phyloP scores from a whole-genome alignment of 495 filamentous ascomycete species.

The Choiromyces venosus region DNA sequence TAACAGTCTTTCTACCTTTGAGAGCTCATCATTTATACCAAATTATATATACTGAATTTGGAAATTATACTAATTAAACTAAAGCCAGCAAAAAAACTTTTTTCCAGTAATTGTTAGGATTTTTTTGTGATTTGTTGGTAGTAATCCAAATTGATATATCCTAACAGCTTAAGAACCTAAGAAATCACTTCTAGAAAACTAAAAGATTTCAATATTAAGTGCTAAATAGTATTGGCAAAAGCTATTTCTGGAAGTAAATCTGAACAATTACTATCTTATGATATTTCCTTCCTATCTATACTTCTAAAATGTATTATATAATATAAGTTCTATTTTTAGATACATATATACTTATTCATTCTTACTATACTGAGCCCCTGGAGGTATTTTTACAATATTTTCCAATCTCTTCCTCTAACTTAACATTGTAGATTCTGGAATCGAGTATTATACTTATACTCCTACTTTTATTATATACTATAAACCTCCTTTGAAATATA shows the following conservation, averaged over 20 bases:
- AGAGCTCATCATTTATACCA: too few species aligned
- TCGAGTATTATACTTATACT: neutral
- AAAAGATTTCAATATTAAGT: neutral
- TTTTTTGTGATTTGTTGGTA: neutral
- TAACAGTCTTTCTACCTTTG: too few species aligned
- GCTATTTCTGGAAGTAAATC: neutral
- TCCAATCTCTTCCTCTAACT: neutral
- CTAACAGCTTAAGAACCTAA: conserved; percentile 1
- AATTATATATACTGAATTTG: too few species aligned
- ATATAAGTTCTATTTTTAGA: neutral
- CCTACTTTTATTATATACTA: neutral
- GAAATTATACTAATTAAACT: neutral
- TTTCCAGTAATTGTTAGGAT: neutral
- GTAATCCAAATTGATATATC: neutral
- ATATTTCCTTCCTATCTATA: neutral
- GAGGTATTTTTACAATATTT: neutral
- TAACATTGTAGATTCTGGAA: conserved; percentile 8
- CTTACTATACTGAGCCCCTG: neutral
- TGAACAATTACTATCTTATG: neutral
- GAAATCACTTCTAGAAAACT: conserved; percentile 1
- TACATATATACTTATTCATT: neutral
- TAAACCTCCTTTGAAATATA: neutral
- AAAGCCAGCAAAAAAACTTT: neutral
- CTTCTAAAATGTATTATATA: neutral
- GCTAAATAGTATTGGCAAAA: neutral